Base-by-base conservation (phyloP, 768 basidiomycete species). In the Podaxis sp. region DNA sequence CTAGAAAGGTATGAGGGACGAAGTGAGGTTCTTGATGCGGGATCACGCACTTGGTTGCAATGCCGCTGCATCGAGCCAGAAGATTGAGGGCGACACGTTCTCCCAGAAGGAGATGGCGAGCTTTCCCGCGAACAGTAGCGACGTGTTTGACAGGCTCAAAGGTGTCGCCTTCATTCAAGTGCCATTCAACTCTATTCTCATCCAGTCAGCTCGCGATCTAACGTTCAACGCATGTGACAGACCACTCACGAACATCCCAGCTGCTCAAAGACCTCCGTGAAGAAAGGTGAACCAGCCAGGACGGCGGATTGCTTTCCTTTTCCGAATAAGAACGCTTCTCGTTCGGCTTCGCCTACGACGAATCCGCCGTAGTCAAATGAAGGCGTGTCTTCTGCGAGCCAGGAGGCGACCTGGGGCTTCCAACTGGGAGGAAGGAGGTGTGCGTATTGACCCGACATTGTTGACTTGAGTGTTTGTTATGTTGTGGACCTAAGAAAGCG, bases 341-440 rank as follows among this genome's bases (percentile, higher is more conserved):
- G 87, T 40, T 84, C 77, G 6, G 84, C 89, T 71, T 98, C 96
- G 13, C 96, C 96, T 8, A 99, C 96, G 53, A 98, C 94, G 70
- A 91, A 96, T 2, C 96, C 96, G 41, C 91, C 96, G 66, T 94
- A 97, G 75, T 99, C 96, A 67, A 98, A 97, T 1, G 93, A 95
- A 1, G 96, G 96, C 0, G 90, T 91, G 71, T 98, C 96, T 76
- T 99, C 96, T 7, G 85, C 85, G 33, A 96, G 84, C 96, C 96
- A 99, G 13, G 72, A 77, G 2, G 82, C 76, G 57, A 98, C 83
- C 66, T 93, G 88, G 1, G 83, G 69, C 73, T 91, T 94, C 96
- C 96, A 98, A 69, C 88, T 93, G 0, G 94, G 93, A 36, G 96
- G 95, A 9, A 98, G 82, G n/a, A 98, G 80, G 71, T 98, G 82